phyloP scores from a whole-genome alignment of 768 basidiomycete species.

The Amanita subjunquillea region DNA sequence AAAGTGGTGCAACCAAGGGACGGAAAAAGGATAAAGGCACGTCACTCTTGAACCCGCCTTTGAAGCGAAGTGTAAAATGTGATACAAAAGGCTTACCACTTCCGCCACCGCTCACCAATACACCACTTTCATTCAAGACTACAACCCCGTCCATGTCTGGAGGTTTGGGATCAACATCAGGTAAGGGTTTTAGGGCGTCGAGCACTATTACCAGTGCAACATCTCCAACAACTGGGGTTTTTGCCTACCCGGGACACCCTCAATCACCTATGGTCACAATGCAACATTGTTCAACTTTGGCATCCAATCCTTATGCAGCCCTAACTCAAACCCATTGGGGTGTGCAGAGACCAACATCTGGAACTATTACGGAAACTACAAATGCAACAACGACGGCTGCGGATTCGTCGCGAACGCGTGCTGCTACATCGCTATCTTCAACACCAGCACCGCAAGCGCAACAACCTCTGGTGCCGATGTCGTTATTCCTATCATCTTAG shows the following conservation, averaged over 20 bases:
- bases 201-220: conserved; percentile 13
- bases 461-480: conserved; percentile 35
- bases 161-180: conserved; percentile 14
- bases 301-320: conserved; percentile 9
- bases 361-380: neutral
- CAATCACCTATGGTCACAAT: conserved; percentile 2
- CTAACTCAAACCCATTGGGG: conserved; percentile 6
- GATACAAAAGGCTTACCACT: conserved; percentile 45
- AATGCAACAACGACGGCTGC: neutral
- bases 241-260: conserved; percentile 21
- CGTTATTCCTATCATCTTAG: conserved; percentile 68
- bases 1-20: conserved; percentile 23
- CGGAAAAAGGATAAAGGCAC: conserved; percentile 54
- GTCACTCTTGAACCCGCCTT: conserved; percentile 44
- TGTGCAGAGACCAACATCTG: conserved; percentile 7
- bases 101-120: conserved; percentile 61
- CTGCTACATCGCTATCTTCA: conserved; percentile 10
- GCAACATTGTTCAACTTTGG: conserved; percentile 2
- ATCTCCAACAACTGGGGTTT: conserved; percentile 28
- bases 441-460: conserved; percentile 17
- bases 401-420: neutral
- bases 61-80: conserved; percentile 63
- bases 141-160: conserved; percentile 5
- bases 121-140: conserved; percentile 45
- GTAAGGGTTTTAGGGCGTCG: conserved; percentile 9